Base-by-base conservation (phyloP, 805 yeast genomes). In the Schwanniomyces sp. region DNA sequence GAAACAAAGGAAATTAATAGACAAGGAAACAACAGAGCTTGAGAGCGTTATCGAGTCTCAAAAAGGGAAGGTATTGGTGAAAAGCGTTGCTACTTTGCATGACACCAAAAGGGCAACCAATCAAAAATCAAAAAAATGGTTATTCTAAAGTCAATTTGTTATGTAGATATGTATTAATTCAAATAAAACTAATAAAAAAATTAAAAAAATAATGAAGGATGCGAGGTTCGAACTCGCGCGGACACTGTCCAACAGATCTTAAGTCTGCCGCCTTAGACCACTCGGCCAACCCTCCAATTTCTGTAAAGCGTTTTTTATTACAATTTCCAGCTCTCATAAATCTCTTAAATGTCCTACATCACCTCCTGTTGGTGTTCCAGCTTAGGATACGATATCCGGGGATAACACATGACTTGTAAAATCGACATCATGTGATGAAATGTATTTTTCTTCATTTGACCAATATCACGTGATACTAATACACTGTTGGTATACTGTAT, bases 221-320 rank as follows among this genome's bases (percentile, higher is more conserved):
- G 76, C 76, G 77, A 70, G 77, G 74, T 72, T 72, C 78, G 78
- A 72, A 72, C 78, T 71, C 78, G 76, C 77, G 77, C 77, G 76
- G 77, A 69, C 73, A 52, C 53, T 57, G 73, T 69, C 76, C 76
- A 72, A 65, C 67, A 66, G 76, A 72, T 67, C 76, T 72, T 72
- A 71, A 71, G 76, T 72, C 76, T 66, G 67, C 75, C 76, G 76
- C 76, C 76, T 71, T 71, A 70, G 75, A 70, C 76, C 75, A 70
- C 76, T 72, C 76, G 76, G 76, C 75, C 76, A 72, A 69, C 75
- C 76, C 76, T 72, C 76, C 76, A 59, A 16, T 37, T 51, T 14
- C 17, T 7, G 34, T 21, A 21, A 5, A 21, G n/a, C n/a, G n/a
- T n/a, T n/a, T n/a, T n/a, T n/a, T n/a, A n/a, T n/a, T n/a, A n/a